Percentiles rank a stretch among this genome's conserved stretches.
Conservation (phyloP, 257 asterid genomes). For the Ehretia macrophylla region DNA sequence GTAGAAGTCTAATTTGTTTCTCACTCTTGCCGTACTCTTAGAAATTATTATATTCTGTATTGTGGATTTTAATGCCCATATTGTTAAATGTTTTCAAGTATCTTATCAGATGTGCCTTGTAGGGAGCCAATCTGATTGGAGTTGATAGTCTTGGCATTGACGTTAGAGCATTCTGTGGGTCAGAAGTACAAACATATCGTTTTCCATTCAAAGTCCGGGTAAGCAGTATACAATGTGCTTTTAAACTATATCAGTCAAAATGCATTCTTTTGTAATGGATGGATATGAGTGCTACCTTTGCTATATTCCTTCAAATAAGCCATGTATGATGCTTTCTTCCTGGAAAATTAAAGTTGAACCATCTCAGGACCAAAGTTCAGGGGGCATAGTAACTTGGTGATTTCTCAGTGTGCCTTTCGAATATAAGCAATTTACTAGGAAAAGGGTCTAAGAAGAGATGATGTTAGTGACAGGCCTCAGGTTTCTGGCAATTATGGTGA, state of each 20-base stretch:
- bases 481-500: too few species aligned
- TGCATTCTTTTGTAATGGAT: neutral
- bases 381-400: too few species aligned
- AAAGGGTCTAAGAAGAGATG: too few species aligned
- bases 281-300: neutral
- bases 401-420: too few species aligned
- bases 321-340: neutral
- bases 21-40: too few species aligned
- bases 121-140: slow-evolving; percentile 70
- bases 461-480: too few species aligned
- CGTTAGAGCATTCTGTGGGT: slow-evolving; percentile 58
- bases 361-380: too few species aligned
- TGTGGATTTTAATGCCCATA: too few species aligned
- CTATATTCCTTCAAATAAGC: neutral
- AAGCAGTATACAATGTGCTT: slow-evolving; percentile 13
- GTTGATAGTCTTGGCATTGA: slow-evolving; percentile 84
- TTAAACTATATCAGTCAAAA: neutral
- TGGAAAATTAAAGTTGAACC: too few species aligned
- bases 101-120: neutral
- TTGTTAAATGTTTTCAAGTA: neutral
- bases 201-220: slow-evolving; percentile 73
- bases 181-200: slow-evolving; percentile 71
- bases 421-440: too few species aligned
- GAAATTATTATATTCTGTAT: too few species aligned
- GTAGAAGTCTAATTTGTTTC: too few species aligned